A percentile compares a stretch with the other conserved stretches of the same genome.
phyloP scores from a whole-genome alignment of 148 eudicot species.

The Vaccinium macrocarpon region DNA sequence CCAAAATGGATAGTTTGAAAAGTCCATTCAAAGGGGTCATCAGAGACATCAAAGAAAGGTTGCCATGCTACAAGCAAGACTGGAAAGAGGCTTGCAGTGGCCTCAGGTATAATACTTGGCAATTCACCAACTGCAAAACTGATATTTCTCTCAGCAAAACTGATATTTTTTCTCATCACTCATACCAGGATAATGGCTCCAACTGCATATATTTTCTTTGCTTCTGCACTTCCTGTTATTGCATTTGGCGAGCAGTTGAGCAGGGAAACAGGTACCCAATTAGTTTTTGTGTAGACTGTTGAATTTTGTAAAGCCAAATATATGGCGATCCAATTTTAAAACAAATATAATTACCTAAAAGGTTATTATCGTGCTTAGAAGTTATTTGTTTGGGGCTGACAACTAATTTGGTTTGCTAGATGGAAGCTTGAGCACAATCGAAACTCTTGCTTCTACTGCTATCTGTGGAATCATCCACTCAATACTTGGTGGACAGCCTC shows the following conservation, averaged over 20 bases:
- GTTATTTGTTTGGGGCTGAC: not conserved
- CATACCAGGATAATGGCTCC: conserved; percentile 59
- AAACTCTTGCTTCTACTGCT: conserved; percentile 60
- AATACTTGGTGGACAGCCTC: conserved; percentile 63
- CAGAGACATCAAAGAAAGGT: conserved; percentile 22
- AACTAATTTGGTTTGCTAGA: conserved; percentile 27
- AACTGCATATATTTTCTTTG: conserved; percentile 57
- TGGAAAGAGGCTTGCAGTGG: conserved; percentile 26
- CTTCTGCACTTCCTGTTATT: conserved; percentile 79
- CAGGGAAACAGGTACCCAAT: conserved; percentile 54
- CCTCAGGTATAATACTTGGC: conserved; percentile 38
- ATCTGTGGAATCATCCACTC: conserved; percentile 67
- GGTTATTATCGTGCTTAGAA: not conserved
- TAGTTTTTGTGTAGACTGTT: not conserved
- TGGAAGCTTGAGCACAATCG: conserved; percentile 64
- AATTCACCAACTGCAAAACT: not conserved
- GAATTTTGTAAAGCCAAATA: not conserved
- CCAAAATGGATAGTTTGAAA: conserved; percentile 11
- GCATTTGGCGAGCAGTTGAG: conserved; percentile 68
- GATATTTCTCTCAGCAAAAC: not conserved
- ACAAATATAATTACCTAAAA: not conserved
- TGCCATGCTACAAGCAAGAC: conserved; percentile 22
- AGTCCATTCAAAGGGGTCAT: conserved; percentile 15
- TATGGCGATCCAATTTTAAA: not conserved
- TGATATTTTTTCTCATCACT: not conserved